These are phyloP conservation scores for Cadophora malorum DNA, from an alignment of 2,329 filamentous ascomycete species.

Conservation along the genomic window DNA sequence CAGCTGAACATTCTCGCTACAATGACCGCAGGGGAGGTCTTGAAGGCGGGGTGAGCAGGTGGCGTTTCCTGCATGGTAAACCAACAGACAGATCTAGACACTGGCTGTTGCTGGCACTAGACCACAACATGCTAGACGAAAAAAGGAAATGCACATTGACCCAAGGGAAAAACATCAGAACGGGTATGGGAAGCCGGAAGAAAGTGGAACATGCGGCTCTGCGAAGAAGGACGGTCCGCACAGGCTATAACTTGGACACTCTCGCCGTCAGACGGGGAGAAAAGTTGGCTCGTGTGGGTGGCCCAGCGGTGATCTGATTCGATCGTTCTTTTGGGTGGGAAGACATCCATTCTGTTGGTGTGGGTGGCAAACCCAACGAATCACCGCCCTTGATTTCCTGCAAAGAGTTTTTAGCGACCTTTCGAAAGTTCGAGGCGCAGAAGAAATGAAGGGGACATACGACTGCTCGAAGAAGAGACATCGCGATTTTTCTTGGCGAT, in stretches of 20 bases:
- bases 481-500: not conserved
- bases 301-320: conserved; percentile 16
- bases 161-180: not conserved
- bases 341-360: conserved; percentile 24
- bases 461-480: conserved; percentile 1
- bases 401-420: conserved; percentile 38
- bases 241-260: conserved; percentile 17
- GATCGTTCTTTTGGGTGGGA: conserved; percentile 17
- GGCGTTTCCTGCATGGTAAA: not conserved
- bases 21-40: not conserved
- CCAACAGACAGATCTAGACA: not conserved
- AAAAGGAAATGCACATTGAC: not conserved
- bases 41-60: not conserved
- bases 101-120: not conserved
- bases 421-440: conserved; percentile 33
- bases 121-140: not conserved
- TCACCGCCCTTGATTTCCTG: conserved; percentile 35
- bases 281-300: conserved; percentile 6
- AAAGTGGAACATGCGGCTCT: conserved; percentile 22
- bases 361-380: conserved; percentile 34
- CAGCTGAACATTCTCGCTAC: not conserved
- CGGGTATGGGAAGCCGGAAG: conserved; percentile 12
- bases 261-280: not conserved
- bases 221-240: not conserved
- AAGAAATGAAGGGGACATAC: conserved; percentile 7